These are phyloP conservation scores for Betula pendula DNA, from an alignment of 306 rosid genomes.

Conservation along the genomic window DNA sequence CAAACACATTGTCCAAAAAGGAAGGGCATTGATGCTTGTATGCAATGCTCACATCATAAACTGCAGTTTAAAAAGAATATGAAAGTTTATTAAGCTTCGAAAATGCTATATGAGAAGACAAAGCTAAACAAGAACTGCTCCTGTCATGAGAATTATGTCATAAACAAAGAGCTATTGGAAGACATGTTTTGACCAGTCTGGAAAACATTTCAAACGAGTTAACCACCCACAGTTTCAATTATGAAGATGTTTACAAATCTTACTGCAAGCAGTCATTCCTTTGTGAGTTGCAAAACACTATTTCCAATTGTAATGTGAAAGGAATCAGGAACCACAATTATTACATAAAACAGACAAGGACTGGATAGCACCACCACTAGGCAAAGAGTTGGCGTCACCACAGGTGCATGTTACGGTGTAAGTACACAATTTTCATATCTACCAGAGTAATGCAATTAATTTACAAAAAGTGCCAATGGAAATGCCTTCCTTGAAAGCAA, in stretches of 20 bases:
- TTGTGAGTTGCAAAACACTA: background rate
- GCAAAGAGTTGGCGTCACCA: background rate
- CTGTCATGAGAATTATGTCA: background rate
- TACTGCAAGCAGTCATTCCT: background rate
- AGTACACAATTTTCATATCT: background rate
- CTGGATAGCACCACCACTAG: background rate
- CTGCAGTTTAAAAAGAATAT: constrained; percentile 45
- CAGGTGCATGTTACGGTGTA: background rate
- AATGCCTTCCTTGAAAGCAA: background rate
- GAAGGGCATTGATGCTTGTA: constrained; percentile 83
- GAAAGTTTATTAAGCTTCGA: constrained; percentile 18
- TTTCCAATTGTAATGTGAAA: background rate
- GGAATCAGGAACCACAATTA: background rate
- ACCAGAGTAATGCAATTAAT: background rate
- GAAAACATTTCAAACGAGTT: background rate
- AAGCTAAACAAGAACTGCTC: background rate
- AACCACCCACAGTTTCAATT: background rate
- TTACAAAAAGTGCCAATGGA: background rate
- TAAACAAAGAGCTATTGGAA: background rate
- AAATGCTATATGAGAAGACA: constrained; percentile 6
- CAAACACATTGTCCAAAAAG: constrained; percentile 87
- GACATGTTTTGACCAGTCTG: background rate
- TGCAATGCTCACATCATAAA: constrained; percentile 77
- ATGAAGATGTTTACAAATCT: background rate
- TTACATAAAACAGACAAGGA: background rate